A percentile compares a stretch with the other conserved stretches of the same genome.
Conservation (phyloP, 352 stramenopile species). For the Phytophthora crassamura region DNA sequence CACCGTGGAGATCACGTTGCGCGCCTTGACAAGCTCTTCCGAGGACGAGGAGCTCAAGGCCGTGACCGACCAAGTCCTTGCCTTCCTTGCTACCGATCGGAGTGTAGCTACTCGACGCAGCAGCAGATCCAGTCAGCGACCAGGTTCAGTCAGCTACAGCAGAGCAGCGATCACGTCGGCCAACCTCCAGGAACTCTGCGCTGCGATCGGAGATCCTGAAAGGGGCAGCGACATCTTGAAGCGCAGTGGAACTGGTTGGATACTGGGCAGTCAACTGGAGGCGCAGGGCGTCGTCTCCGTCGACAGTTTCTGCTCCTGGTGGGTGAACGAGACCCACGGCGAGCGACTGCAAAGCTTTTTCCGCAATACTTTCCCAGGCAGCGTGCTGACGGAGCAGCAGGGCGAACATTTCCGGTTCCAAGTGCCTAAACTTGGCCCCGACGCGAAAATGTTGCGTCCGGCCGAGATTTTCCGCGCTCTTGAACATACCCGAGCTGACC, state of each 20-base stretch:
- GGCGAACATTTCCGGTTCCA: slow-evolving; percentile 79
- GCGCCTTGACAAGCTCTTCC: slow-evolving; percentile 29
- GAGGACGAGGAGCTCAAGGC: slow-evolving; percentile 13
- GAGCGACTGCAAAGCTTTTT: slow-evolving; percentile 53
- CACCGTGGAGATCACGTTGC: slow-evolving; percentile 85
- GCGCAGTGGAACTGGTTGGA: slow-evolving; percentile 40
- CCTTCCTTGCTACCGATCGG: slow-evolving; percentile 13
- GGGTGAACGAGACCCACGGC: slow-evolving; percentile 51
- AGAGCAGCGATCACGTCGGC: slow-evolving; percentile 25
- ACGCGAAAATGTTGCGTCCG: slow-evolving; percentile 37
- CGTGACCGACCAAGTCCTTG: slow-evolving; percentile 20
- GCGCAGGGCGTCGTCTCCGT: slow-evolving; percentile 47
- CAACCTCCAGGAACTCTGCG: slow-evolving; percentile 46
- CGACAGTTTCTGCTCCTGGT: slow-evolving; percentile 65
- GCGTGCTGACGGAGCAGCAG: slow-evolving; percentile 64
- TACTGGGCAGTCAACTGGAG: slow-evolving; percentile 53
- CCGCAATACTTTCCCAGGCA: slow-evolving; percentile 42
- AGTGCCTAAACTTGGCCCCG: slow-evolving; percentile 51
- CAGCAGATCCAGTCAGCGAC: slow-evolving; percentile 22
- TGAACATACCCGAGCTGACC: slow-evolving; percentile 60
- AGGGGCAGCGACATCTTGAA: slow-evolving; percentile 34
- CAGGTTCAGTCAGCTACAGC: slow-evolving; percentile 20
- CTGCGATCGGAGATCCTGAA: slow-evolving; percentile 32
- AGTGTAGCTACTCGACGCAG: slow-evolving; percentile 14
- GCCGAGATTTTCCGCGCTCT: slow-evolving; percentile 72